Base-by-base conservation (phyloP, 2,329 filamentous ascomycete genomes). In the Aphanoascus verrucosus region DNA sequence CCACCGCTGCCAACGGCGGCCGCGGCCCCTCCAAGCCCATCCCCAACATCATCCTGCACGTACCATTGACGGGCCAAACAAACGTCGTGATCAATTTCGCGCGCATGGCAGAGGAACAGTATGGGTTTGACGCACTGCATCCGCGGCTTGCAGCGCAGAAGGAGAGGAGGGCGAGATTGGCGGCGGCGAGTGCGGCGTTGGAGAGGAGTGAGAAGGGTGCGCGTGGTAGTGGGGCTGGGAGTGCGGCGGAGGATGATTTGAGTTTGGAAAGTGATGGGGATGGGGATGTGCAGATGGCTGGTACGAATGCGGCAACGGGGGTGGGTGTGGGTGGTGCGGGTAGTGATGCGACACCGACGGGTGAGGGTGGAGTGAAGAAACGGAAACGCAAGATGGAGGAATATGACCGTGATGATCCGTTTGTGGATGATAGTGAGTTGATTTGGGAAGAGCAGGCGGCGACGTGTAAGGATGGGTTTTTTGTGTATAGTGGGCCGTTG, bases 1-100 rank as follows among this genome's bases (percentile, higher is more conserved):
- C 83, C 40, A 94, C n/a, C n/a, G n/a, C n/a, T n/a, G n/a, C n/a
- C n/a, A n/a, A n/a, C n/a, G n/a, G n/a, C 23, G 23, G 23, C 3
- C 23, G 23, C 23, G 23, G 23, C 23, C 23, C 64, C 41, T 59
- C 67, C 3, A 72, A 66, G 38, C 64, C 74, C 54, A 80, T 79
- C 2, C 89, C 83, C 40, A 94, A 82, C 3, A 95, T 98, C 58
- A 80, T 94, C 51, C 78, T 98, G 15, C 83, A 86, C 53, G 84
- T 98, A 54, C 82, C 86, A 0, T 77, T 98, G 38, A 80, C 84
- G 55, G 87, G 88, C 40, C 83, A 87, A 61, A 85, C 81, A 35
- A 95, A 95, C 67, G 88, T 91, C 60, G 91, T 94, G 57, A 82
- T 98, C 71, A 97, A 97, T 68, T 96, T 97, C 60, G 90, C 91